Base-by-base conservation (phyloP, 225 moss, liverwort and hornwort genomes). In the Marchantia paleacea region DNA sequence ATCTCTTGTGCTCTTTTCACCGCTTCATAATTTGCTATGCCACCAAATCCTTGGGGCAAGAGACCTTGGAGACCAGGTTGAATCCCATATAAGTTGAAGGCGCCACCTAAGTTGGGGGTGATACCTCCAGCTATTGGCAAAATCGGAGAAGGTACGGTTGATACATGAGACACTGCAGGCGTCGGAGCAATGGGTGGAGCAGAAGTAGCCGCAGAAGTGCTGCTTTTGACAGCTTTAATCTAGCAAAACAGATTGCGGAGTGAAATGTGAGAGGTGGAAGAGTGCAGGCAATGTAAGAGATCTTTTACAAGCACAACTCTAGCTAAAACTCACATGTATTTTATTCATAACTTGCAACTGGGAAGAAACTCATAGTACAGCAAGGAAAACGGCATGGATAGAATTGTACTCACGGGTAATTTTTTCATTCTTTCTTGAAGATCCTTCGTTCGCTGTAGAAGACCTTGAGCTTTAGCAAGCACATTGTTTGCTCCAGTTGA, bases 1-100 rank as follows among this genome's bases (percentile, higher is more conserved):
- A 95, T 79, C 73, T 99, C 99, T 90, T 95, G 99, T 81, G 99
- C 99, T 72, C 94, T 90, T 88, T 95, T 97, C 1, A 97, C 87
- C 39, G 97, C 91, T 81, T 93, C 97, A 77, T 93, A 95, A 77
- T 91, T 97, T 31, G 97, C 88, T 82, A 99, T 79, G 69, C 90
- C 88, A 55, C 89, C 91, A 72, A 91, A 87, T 26, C 18, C 75
- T 25, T 78, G 78, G 78, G 88, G 87, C 64, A 88, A 79, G 55
- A 90, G 79, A 75, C 89, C 75, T 57, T 90, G 90, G 82, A 95
- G 85, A 75, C 84, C 92, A 67, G 93, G 89, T 54, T 92, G 63
- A 69, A 96, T 86, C 79, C 95, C 93, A 78, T 89, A 85, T 81
- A 89, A 82, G 13, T 62, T 62, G 77, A 81, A 77, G 26, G 80